These are phyloP conservation scores for Kluyveromyces aestuarii DNA, from an alignment of 805 yeast genomes.

Conservation along the genomic window DNA sequence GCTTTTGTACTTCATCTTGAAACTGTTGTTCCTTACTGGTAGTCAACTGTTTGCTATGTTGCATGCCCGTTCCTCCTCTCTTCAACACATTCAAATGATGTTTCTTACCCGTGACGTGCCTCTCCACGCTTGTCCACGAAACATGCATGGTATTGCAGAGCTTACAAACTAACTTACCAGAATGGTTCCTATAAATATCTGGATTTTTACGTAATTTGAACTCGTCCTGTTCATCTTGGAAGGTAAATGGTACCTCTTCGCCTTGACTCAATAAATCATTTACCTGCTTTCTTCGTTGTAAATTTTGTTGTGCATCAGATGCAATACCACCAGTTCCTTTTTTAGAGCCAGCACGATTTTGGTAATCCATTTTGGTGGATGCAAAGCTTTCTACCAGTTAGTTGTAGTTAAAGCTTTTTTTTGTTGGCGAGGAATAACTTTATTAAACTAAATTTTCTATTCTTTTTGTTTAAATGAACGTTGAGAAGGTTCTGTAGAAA, in stretches of 20 bases:
- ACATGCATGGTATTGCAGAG: slow-evolving; percentile 78
- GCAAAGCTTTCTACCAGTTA: not conserved
- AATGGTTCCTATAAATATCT: slow-evolving; percentile 70
- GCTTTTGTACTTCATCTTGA: slow-evolving; percentile 12
- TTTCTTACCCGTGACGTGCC: slow-evolving; percentile 78
- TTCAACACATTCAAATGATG: slow-evolving; percentile 68
- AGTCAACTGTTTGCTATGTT: not conserved
- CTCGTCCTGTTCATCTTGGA: slow-evolving; percentile 44
- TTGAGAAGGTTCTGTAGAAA: not conserved
- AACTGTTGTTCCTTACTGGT: slow-evolving; percentile 16
- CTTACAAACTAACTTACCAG: slow-evolving; percentile 79
- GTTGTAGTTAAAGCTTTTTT: not conserved
- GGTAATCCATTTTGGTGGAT: slow-evolving; percentile 60
- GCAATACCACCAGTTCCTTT: slow-evolving; percentile 90
- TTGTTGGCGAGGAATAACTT: not conserved
- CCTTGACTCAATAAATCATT: slow-evolving; percentile 43
- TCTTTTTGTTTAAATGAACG: not conserved
- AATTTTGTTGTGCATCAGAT: slow-evolving; percentile 57
- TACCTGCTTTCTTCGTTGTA: slow-evolving; percentile 58
- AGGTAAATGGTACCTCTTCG: slow-evolving; percentile 29
- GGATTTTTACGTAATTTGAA: slow-evolving; percentile 36
- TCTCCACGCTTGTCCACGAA: slow-evolving; percentile 68
- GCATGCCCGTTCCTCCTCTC: slow-evolving; percentile 37
- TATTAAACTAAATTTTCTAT: not conserved
- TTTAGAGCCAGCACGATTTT: slow-evolving; percentile 82